These are phyloP conservation scores for Penicillium simplicissimum DNA, from an alignment of 495 filamentous ascomycete species.

Conservation along the genomic window DNA sequence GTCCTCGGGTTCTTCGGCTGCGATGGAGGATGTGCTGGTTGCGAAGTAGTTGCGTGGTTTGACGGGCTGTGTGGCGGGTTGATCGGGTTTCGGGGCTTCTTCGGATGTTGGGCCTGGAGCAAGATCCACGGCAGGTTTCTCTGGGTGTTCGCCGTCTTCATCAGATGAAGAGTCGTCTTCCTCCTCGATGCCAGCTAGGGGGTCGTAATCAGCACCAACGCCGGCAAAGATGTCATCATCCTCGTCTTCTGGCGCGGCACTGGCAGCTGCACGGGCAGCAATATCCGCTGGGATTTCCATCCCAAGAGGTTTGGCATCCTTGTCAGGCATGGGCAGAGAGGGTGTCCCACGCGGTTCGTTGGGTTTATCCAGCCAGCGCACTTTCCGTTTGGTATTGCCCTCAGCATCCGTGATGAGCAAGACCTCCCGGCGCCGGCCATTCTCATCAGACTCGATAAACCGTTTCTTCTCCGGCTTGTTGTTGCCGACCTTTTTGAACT, in stretches of 20 bases:
- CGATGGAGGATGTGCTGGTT: slow-evolving; percentile 25
- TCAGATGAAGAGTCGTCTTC: slow-evolving; percentile 52
- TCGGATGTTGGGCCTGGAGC: slow-evolving; percentile 2
- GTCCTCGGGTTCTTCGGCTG: slow-evolving; percentile 45
- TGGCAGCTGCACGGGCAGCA: slow-evolving; percentile 34
- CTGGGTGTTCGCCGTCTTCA: slow-evolving; percentile 39
- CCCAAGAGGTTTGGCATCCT: slow-evolving; percentile 65
- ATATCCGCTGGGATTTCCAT: slow-evolving; percentile 72
- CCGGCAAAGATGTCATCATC: slow-evolving; percentile 83
- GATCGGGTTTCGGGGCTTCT: slow-evolving; percentile 6
- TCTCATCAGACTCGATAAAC: slow-evolving; percentile 72
- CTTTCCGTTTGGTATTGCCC: slow-evolving; percentile 85
- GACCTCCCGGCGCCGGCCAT: slow-evolving; percentile 70
- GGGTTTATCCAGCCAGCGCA: slow-evolving; percentile 53
- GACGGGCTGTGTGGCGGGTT: slow-evolving; percentile 14
- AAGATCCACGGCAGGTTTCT: slow-evolving; percentile 20
- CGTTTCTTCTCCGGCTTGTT: slow-evolving; percentile 58
- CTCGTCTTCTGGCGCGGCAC: slow-evolving; percentile 47
- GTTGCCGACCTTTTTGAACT: slow-evolving; percentile 79
- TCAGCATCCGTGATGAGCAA: slow-evolving; percentile 83
- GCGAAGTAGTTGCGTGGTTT: slow-evolving; percentile 48
- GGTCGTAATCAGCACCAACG: slow-evolving; percentile 84
- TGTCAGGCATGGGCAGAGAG: slow-evolving; percentile 62
- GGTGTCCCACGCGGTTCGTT: slow-evolving; percentile 38
- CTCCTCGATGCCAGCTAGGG: slow-evolving; percentile 69